A percentile compares a stretch with the other conserved stretches of the same genome.
phyloP scores from a whole-genome alignment of 805 yeast species.

The Metschnikowia sp. region DNA sequence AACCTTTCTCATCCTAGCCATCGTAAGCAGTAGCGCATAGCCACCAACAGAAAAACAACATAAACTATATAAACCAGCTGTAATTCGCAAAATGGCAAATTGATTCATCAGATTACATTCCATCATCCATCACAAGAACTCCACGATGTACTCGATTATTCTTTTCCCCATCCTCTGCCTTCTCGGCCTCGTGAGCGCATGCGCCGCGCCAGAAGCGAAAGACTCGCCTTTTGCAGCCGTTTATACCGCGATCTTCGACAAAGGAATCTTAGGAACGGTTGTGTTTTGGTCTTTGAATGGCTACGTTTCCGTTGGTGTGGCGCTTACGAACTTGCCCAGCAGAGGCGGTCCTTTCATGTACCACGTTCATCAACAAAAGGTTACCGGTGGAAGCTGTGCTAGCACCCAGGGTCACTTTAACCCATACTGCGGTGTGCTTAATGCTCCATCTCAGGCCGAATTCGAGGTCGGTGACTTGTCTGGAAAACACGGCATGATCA shows the following conservation, averaged over 20 bases:
- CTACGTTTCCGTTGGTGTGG: conserved; percentile 61
- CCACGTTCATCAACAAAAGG: conserved; percentile 59
- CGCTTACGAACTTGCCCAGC: conserved; percentile 62
- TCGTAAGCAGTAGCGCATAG: no score
- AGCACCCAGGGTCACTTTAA: conserved; percentile 54
- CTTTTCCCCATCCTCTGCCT: neutral
- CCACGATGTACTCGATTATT: neutral
- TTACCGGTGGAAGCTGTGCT: conserved; percentile 48
- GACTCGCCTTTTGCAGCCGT: conserved; percentile 1
- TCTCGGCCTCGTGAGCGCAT: neutral
- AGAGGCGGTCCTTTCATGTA: conserved; percentile 65
- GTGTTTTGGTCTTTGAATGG: conserved; percentile 29
- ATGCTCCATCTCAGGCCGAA: conserved; percentile 47
- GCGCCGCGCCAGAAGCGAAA: conserved; percentile 3
- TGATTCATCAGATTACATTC: neutral
- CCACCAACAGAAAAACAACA: no score
- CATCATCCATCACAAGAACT: neutral
- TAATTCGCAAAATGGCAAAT: no score
- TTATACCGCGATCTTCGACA: neutral
- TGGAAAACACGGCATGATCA: conserved; percentile 71
- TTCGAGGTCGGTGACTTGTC: conserved; percentile 74
- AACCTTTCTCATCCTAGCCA: no score
- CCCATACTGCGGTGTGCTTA: conserved; percentile 51
- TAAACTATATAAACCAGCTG: no score
- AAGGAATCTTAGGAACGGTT: conserved; percentile 12